Evolutionary conservation across 345 rosid genomes (phyloP), one percentile per base, ranked within the genome.

Genomic region (Euphorbia tirucalli): DNA sequence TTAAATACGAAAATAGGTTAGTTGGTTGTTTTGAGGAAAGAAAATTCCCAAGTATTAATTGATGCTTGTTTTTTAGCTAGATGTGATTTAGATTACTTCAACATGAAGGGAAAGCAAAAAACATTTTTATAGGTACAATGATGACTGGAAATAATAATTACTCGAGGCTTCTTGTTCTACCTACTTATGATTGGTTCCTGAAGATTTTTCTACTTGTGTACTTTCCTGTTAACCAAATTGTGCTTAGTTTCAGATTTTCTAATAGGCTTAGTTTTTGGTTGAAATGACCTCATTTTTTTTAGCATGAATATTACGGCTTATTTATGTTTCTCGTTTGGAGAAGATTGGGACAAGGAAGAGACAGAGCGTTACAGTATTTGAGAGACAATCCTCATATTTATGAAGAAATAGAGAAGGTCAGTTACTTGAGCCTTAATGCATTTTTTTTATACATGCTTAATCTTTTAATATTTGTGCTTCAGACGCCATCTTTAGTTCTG

Each of bases 331-430:
- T 14, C 49, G 22, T 72, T 63, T 69, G 43, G 49, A 37, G 62
- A 68, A 93, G 98, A 87, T 83, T 92, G 71, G 97, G 98, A 52
- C 98, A 94, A 84, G 97, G 97, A 76, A 89, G 97, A 77, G 98
- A 92, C 30, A 92, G 69, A 80, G 95, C 98, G 68, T 72, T 94
- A 68, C 98, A 94, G 27, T 87, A 87, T 75, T 82, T 92, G 83
- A 84, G 84, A 70, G 97, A 94, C 71, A 85, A 86, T 72, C 93
- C 91, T 66, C 52, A 71, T 77, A 82, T 87, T 52, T 83, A 71
- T 2, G 92, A 82, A 19, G 93, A 92, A 78, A 85, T 94, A 58
- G 97, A 92, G 78, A 94, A 90, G 97, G 98, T 93, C 31, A 13
- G 18, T 59, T 76, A 57, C 44, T 58, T 69, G 41, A 8, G 16